These are phyloP conservation scores for Neobulgaria alba DNA, from an alignment of 2,329 filamentous ascomycete genomes.

Conservation along the genomic window DNA sequence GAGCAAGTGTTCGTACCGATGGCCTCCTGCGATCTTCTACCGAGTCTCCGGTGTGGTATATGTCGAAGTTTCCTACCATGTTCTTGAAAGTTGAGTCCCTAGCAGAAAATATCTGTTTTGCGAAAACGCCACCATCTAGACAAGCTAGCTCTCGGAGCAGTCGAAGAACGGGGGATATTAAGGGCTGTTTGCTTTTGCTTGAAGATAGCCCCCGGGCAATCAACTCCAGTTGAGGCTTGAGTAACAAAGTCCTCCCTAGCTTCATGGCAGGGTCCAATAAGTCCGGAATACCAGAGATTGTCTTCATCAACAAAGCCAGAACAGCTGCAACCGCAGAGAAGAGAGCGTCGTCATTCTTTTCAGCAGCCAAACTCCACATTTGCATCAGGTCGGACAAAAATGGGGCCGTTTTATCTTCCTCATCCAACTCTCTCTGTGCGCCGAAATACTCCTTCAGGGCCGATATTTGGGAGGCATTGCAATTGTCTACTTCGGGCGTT, in stretches of 20 bases:
- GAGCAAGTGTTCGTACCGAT: constrained; percentile 73
- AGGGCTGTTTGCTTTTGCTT: constrained; percentile 73
- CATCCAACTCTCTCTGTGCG: constrained; percentile 39
- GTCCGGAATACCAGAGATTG: constrained; percentile 65
- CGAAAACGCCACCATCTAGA: constrained; percentile 77
- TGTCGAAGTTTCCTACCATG: constrained; percentile 69
- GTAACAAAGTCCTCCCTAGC: constrained; percentile 73
- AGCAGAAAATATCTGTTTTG: constrained; percentile 67
- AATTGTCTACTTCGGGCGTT: constrained; percentile 35
- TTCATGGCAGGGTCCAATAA: constrained; percentile 67
- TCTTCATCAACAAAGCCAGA: constrained; percentile 71
- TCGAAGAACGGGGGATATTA: constrained; percentile 82
- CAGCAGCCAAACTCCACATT: constrained; percentile 76
- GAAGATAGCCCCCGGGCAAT: constrained; percentile 71
- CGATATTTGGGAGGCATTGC: constrained; percentile 40
- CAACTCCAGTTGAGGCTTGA: constrained; percentile 72
- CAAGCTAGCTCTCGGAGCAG: constrained; percentile 77
- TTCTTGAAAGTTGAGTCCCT: constrained; percentile 73
- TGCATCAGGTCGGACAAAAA: constrained; percentile 76
- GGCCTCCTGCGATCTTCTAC: constrained; percentile 61
- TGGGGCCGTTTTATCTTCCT: constrained; percentile 47
- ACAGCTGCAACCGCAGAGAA: constrained; percentile 74
- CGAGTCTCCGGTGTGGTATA: constrained; percentile 51
- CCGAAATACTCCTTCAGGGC: constrained; percentile 65
- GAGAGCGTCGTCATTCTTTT: constrained; percentile 71